Percentiles rank a stretch among this genome's conserved stretches.
Conservation (phyloP, 306 rosid genomes). For the Castanospermum australe region DNA sequence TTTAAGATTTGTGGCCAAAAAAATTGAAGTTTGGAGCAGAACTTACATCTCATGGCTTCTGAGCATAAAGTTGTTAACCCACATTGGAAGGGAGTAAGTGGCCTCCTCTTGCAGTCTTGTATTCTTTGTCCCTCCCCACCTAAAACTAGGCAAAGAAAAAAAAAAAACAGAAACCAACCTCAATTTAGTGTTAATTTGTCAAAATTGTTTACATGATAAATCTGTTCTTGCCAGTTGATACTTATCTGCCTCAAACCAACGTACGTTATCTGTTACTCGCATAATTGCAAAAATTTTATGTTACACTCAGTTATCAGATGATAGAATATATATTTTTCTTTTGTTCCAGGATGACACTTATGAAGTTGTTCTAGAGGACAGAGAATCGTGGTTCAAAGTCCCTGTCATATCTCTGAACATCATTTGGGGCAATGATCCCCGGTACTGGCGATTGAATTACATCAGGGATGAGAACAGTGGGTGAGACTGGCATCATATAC, state of each 20-base stretch:
- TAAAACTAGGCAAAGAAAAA: too few species aligned
- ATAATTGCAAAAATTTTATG: not conserved
- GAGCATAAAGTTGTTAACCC: not conserved
- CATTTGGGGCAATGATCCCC: constrained; percentile 48
- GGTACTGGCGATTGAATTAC: constrained; percentile 28
- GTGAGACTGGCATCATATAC: not conserved
- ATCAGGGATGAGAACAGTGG: not conserved
- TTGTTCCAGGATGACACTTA: not conserved
- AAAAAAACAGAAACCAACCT: too few species aligned
- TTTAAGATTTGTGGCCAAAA: not conserved
- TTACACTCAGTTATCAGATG: not conserved
- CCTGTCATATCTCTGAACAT: constrained; percentile 22
- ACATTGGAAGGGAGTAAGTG: not conserved
- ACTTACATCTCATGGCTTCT: not conserved
- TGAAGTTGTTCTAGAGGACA: not conserved
- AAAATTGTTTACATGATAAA: too few species aligned
- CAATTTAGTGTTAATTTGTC: too few species aligned
- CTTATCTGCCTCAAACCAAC: not conserved
- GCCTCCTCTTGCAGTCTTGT: not conserved
- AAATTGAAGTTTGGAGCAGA: not conserved
- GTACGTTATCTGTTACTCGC: too few species aligned
- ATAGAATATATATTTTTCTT: not conserved
- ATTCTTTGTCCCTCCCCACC: not conserved
- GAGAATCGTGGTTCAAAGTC: not conserved
- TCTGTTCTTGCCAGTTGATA: too few species aligned